These are phyloP conservation scores for Hypoxylon crocopeplum DNA, from an alignment of 495 filamentous ascomycete species.

Conservation along the genomic window DNA sequence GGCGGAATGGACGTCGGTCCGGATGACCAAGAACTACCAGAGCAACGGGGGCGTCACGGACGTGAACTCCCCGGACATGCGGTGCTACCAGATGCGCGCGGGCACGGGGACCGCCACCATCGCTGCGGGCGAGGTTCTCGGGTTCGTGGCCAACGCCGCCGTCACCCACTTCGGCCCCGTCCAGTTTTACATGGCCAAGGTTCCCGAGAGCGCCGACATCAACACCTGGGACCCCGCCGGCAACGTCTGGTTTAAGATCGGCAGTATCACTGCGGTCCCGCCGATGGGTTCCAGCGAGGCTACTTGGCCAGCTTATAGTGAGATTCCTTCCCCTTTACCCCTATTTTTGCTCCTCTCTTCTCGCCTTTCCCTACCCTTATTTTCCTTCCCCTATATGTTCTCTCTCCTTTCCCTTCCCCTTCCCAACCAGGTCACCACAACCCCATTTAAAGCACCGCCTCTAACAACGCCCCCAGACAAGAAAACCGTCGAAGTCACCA, in stretches of 20 bases:
- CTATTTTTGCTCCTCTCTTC: not conserved
- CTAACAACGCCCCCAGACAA: conserved; percentile 31
- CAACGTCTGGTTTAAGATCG: conserved; percentile 59
- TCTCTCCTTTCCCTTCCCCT: not conserved
- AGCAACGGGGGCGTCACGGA: conserved; percentile 49
- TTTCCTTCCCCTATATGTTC: not conserved
- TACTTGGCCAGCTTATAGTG: conserved; percentile 52
- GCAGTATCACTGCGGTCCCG: conserved; percentile 42
- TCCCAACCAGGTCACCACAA: conserved; percentile 3
- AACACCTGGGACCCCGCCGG: conserved; percentile 55
- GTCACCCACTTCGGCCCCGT: conserved; percentile 56
- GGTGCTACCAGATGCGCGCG: conserved; percentile 50
- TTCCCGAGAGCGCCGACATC: conserved; percentile 48
- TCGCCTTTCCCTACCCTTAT: not conserved
- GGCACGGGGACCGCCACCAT: conserved; percentile 44
- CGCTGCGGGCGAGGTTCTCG: conserved; percentile 48
- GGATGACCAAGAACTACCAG: conserved; percentile 58
- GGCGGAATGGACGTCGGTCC: conserved; percentile 51
- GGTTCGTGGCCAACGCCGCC: conserved; percentile 50
- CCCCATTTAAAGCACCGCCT: not conserved
- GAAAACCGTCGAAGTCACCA: conserved; percentile 43
- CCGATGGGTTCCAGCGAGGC: conserved; percentile 35
- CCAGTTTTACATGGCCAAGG: conserved; percentile 57
- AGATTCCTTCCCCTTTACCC: not conserved
- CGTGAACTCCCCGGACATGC: conserved; percentile 49